phyloP scores from a whole-genome alignment of 2,329 filamentous ascomycete species.

The Lithohypha guttulata region DNA sequence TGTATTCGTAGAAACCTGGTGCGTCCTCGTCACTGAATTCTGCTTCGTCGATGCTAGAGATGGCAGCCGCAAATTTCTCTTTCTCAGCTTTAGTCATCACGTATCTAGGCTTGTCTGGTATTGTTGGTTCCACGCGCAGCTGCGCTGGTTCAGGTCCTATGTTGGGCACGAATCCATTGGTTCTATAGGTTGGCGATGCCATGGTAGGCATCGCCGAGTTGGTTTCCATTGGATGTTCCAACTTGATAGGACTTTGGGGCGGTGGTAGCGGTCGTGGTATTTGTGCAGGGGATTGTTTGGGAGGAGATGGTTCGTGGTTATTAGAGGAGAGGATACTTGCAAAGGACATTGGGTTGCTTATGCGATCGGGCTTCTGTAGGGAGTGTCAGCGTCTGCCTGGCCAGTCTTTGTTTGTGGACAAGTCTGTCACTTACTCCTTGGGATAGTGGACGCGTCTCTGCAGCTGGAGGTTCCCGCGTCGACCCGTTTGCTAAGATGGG shows the following conservation, averaged over 20 bases:
- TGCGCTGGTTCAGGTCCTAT: slow-evolving; percentile 34
- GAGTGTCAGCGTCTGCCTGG: slow-evolving; percentile 21
- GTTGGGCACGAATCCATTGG: slow-evolving; percentile 10
- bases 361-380: slow-evolving; percentile 56
- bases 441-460: slow-evolving; percentile 30
- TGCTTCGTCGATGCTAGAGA: slow-evolving; percentile 48
- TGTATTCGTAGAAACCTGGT: slow-evolving; percentile 41
- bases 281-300: slow-evolving; percentile 17
- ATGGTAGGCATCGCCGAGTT: slow-evolving; percentile 19
- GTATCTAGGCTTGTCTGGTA: slow-evolving; percentile 47
- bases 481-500: slow-evolving; percentile 29
- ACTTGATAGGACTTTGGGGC: slow-evolving; percentile 21
- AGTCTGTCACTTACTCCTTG: slow-evolving; percentile 28
- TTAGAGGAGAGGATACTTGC: slow-evolving; percentile 63
- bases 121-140: slow-evolving; percentile 43
- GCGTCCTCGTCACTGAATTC: slow-evolving; percentile 49
- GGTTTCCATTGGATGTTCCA: slow-evolving; percentile 23
- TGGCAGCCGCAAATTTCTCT: slow-evolving; percentile 56
- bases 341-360: slow-evolving; percentile 86
- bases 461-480: slow-evolving; percentile 25
- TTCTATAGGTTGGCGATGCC: slow-evolving; percentile 16
- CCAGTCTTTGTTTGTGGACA: too few species aligned
- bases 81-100: slow-evolving; percentile 49
- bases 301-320: slow-evolving; percentile 23
- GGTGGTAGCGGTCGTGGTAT: slow-evolving; percentile 21